phyloP scores from a whole-genome alignment of 768 basidiomycete species.

The Kwoniella dejecticola region DNA sequence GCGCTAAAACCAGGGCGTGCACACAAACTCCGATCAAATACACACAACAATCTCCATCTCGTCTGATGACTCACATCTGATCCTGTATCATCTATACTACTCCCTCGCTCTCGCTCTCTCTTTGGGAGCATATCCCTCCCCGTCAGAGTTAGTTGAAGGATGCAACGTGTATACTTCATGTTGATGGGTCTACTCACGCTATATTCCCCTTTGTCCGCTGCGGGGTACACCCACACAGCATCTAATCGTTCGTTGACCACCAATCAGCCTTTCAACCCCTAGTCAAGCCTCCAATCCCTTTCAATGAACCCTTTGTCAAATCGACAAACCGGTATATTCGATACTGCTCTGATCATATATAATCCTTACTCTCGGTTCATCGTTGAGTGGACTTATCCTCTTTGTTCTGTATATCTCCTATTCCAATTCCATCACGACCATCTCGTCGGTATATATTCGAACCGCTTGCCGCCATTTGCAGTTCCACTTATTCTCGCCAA shows the following conservation, averaged over 20 bases:
- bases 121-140: too few relatives aligned
- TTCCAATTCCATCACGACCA: not conserved
- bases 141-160: too few relatives aligned
- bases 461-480: too few relatives aligned
- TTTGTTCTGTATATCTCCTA: not conserved
- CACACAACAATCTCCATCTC: not conserved
- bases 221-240: conserved; percentile 1
- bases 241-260: not conserved
- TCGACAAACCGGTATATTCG: too few relatives aligned
- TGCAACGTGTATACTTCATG: not conserved
- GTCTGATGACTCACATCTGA: not conserved
- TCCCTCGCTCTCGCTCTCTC: too few relatives aligned
- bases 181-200: not conserved
- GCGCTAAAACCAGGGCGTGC: not conserved
- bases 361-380: not conserved
- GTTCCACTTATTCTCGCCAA: too few relatives aligned
- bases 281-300: not conserved
- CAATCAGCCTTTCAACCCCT: conserved; percentile 1
- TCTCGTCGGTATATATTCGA: too few relatives aligned
- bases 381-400: not conserved
- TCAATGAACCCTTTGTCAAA: too few relatives aligned
- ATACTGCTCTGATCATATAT: too few relatives aligned
- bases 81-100: too few relatives aligned
- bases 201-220: not conserved
- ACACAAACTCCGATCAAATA: not conserved